Conservation (phyloP, 805 yeast species). For the Nadsonia fulvescens region DNA sequence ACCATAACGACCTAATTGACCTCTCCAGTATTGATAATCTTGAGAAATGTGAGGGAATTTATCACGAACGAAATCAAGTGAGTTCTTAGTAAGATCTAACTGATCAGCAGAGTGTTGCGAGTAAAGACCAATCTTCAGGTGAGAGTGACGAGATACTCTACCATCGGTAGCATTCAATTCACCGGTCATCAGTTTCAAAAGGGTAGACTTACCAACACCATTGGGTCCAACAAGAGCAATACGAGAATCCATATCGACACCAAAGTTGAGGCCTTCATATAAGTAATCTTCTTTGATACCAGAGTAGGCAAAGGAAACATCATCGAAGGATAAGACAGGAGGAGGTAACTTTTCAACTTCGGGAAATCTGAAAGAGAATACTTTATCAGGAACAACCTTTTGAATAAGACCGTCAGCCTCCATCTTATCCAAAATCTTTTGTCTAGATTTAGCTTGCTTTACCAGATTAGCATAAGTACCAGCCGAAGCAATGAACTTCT, state of each 20-base stretch:
- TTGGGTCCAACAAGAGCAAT: slow-evolving; percentile 96
- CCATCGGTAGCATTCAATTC: slow-evolving; percentile 72
- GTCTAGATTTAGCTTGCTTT: slow-evolving; percentile 97
- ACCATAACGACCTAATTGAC: slow-evolving; percentile 94
- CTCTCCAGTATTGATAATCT: slow-evolving; percentile 93
- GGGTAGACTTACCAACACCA: slow-evolving; percentile 97
- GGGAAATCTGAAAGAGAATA: slow-evolving; percentile 85
- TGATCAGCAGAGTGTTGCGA: slow-evolving; percentile 98
- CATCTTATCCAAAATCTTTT: slow-evolving; percentile 98
- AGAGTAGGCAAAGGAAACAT: slow-evolving; percentile 73
- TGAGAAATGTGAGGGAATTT: slow-evolving; percentile 79
- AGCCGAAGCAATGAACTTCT: slow-evolving; percentile 97
- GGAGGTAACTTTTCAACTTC: slow-evolving; percentile 96
- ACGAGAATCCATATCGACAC: slow-evolving; percentile 99
- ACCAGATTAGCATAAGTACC: slow-evolving; percentile 99
- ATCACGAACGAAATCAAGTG: slow-evolving; percentile 93
- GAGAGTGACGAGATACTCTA: slow-evolving; percentile 93
- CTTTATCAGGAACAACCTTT: slow-evolving; percentile 84
- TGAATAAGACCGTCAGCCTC: slow-evolving; percentile 93
- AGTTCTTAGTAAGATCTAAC: slow-evolving; percentile 85
- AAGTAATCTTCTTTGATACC: slow-evolving; percentile 66
- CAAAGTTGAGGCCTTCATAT: slow-evolving; percentile 81
- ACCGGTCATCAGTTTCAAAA: slow-evolving; percentile 94
- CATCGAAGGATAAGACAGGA: slow-evolving; percentile 93
- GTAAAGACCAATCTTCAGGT: slow-evolving; percentile 94